Percentiles rank a stretch among this genome's conserved stretches.
Conservation (phyloP, 768 basidiomycete genomes). For the Pholiota molesta region DNA sequence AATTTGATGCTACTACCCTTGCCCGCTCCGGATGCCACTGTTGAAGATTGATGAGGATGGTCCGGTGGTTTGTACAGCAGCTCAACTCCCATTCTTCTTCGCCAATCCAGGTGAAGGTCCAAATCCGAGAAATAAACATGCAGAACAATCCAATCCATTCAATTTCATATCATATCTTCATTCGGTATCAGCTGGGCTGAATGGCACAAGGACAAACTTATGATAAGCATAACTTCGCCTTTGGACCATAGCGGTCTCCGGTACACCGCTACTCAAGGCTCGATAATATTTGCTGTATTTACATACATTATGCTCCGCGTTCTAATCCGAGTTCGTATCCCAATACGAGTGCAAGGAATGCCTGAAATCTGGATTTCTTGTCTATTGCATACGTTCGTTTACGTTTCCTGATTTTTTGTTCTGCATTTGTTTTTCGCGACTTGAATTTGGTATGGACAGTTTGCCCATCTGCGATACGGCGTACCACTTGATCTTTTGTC, state of each 20-base stretch:
- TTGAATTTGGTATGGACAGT: not conserved
- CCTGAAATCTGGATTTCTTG: not conserved
- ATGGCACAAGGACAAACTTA: conserved; percentile 17
- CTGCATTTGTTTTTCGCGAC: not conserved
- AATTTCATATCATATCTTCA: conserved; percentile 10
- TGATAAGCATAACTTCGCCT: conserved; percentile 27
- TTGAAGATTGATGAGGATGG: conserved; percentile 29
- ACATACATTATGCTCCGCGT: not conserved
- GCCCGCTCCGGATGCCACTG: conserved; percentile 3
- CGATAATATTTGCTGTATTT: not conserved
- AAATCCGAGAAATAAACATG: not conserved
- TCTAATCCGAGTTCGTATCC: not conserved
- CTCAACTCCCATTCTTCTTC: not conserved
- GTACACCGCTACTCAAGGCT: not conserved
- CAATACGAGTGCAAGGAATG: not conserved
- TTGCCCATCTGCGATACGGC: not conserved
- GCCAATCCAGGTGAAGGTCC: not conserved
- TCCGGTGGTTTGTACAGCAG: conserved; percentile 7
- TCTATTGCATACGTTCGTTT: not conserved
- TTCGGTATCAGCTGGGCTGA: conserved; percentile 17
- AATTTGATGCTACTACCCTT: conserved; percentile 2
- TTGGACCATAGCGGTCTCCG: not conserved
- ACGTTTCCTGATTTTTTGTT: not conserved
- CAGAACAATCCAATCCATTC: not conserved
- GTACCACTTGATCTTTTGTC: not conserved